These are phyloP conservation scores for Ganoderma resinaceum DNA, from an alignment of 1,284 basidiomycete genomes.

Conservation along the genomic window DNA sequence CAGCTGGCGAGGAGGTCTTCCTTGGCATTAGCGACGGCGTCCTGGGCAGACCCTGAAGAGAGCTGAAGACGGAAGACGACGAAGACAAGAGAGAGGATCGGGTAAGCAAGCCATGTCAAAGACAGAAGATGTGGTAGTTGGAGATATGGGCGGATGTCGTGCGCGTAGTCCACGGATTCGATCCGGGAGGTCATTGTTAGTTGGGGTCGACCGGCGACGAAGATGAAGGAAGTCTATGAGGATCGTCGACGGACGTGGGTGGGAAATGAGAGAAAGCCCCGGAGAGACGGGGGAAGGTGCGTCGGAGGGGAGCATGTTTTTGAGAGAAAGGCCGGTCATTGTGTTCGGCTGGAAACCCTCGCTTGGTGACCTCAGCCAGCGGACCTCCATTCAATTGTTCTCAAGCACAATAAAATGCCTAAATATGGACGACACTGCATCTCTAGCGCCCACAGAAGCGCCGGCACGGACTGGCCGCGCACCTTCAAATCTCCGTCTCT, in stretches of 20 bases:
- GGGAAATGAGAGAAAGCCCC: conserved; percentile 33
- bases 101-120: conserved; percentile 85
- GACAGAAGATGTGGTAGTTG: conserved; percentile 83
- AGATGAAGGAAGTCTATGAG: conserved; percentile 34
- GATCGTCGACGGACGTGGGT: conserved; percentile 38
- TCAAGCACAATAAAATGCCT: conserved; percentile 26
- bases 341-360: conserved; percentile 27
- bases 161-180: conserved; percentile 48
- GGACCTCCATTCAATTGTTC: conserved; percentile 26
- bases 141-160: conserved; percentile 81
- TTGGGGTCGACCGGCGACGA: conserved; percentile 58
- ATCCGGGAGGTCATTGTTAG: conserved; percentile 45
- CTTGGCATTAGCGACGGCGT: conserved; percentile 75
- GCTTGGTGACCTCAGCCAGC: neutral
- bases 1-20: conserved; percentile 79
- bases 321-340: conserved; percentile 36
- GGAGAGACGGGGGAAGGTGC: conserved; percentile 23
- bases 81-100: conserved; percentile 87
- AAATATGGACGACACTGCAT: conserved; percentile 14
- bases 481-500: neutral
- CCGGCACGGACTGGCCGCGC: neutral
- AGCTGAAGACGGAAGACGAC: conserved; percentile 83
- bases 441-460: neutral
- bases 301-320: conserved; percentile 27
- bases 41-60: conserved; percentile 75